Percentiles rank a stretch among this genome's conserved stretches.
Conservation (phyloP, 2,329 filamentous ascomycete genomes). For the Colletotrichum lini region DNA sequence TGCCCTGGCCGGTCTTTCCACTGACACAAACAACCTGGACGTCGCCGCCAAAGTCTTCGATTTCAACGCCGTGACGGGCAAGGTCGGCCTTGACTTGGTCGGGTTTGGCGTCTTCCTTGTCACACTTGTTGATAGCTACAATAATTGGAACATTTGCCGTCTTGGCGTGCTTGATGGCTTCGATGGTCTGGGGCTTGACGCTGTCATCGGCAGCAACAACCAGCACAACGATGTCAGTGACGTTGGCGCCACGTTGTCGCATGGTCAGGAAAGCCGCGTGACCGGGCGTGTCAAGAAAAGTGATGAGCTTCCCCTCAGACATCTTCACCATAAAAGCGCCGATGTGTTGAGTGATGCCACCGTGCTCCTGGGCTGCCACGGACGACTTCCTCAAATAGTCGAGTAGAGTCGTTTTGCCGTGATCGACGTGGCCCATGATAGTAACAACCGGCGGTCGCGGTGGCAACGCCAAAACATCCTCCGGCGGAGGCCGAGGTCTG, state of each 20-base stretch:
- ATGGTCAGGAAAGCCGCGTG: slow-evolving; percentile 97
- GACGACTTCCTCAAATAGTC: slow-evolving; percentile 95
- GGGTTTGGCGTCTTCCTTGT: slow-evolving; percentile 85
- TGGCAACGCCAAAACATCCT: slow-evolving; percentile 78
- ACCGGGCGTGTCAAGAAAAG: slow-evolving; percentile 96
- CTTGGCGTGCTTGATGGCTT: slow-evolving; percentile 94
- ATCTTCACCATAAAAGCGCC: slow-evolving; percentile 95
- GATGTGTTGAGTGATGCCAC: slow-evolving; percentile 98
- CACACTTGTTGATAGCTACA: slow-evolving; percentile 97
- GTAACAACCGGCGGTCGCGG: slow-evolving; percentile 92
- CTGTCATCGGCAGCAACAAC: slow-evolving; percentile 98
- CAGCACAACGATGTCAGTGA: slow-evolving; percentile 96
- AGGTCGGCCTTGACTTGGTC: slow-evolving; percentile 92
- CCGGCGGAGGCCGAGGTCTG: slow-evolving; percentile 75
- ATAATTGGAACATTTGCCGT: slow-evolving; percentile 93
- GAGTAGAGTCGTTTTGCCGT: slow-evolving; percentile 96
- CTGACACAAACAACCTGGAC: slow-evolving; percentile 93
- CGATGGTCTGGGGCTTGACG: slow-evolving; percentile 96
- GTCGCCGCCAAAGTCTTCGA: slow-evolving; percentile 96
- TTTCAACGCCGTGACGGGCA: slow-evolving; percentile 84
- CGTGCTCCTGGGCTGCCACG: slow-evolving; percentile 90
- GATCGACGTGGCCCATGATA: slow-evolving; percentile 99
- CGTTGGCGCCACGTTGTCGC: slow-evolving; percentile 94
- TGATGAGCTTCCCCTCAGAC: slow-evolving; percentile 89
- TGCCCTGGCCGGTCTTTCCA: slow-evolving; percentile 93